These are phyloP conservation scores for Tetratostichococcus sp. DNA, from an alignment of 139 green algal species.

Conservation along the genomic window DNA sequence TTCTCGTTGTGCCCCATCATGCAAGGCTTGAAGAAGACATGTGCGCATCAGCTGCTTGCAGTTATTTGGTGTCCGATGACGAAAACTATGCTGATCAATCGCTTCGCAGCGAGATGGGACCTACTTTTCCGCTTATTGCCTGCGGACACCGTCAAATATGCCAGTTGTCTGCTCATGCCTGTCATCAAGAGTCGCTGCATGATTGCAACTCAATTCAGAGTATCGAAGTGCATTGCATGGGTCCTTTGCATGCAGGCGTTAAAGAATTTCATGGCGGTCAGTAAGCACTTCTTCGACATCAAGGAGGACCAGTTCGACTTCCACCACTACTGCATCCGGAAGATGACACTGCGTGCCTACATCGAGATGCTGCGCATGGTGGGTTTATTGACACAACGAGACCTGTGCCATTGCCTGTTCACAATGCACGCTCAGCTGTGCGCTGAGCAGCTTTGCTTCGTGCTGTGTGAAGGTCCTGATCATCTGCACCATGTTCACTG, in stretches of 20 bases:
- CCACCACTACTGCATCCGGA: slow-evolving; percentile 95
- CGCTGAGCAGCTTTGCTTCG: too few species aligned
- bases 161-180: too few species aligned
- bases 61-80: background rate
- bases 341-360: slow-evolving; percentile 94
- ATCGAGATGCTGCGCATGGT: slow-evolving; percentile 79
- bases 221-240: too few species aligned
- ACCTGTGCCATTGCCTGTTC: too few species aligned
- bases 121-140: background rate
- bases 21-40: too few species aligned
- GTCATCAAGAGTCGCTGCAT: too few species aligned
- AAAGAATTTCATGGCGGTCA: slow-evolving; percentile 78
- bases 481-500: background rate
- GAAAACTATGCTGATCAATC: background rate
- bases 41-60: too few species aligned
- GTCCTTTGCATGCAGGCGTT: slow-evolving; percentile 60
- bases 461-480: too few species aligned
- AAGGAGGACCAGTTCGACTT: slow-evolving; percentile 99
- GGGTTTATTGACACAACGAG: background rate
- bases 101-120: background rate
- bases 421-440: too few species aligned
- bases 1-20: too few species aligned
- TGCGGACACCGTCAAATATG: background rate
- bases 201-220: too few species aligned
- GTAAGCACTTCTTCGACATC: slow-evolving; percentile 85